A percentile compares a stretch with the other conserved stretches of the same genome.
Conservation (phyloP, 495 filamentous ascomycete genomes). For the Astrothelium macrocarpum region DNA sequence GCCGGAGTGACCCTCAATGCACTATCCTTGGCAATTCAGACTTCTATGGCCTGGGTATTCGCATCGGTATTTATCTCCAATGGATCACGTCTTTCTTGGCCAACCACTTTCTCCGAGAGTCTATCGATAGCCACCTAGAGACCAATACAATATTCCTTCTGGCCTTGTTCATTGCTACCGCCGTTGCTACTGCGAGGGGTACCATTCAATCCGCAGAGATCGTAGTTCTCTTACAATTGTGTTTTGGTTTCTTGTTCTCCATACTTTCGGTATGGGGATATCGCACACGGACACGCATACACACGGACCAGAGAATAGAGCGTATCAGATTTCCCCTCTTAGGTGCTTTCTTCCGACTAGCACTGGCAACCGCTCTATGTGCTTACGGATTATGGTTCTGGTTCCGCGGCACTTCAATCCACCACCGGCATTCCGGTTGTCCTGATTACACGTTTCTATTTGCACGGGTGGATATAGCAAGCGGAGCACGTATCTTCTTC, state of each 20-base stretch:
- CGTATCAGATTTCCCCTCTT: slow-evolving; percentile 2
- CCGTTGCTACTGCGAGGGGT: not conserved
- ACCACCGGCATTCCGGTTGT: not conserved
- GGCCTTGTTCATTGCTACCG: slow-evolving; percentile 13
- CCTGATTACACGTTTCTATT: not conserved
- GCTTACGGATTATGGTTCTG: slow-evolving; percentile 37
- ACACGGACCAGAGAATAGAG: not conserved
- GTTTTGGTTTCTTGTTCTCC: slow-evolving; percentile 3
- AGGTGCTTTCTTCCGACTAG: slow-evolving; percentile 7
- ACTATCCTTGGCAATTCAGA: slow-evolving; percentile 19
- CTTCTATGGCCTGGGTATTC: slow-evolving; percentile 31
- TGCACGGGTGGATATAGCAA: not conserved
- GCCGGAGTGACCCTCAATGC: slow-evolving; percentile 2
- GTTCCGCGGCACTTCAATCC: slow-evolving; percentile 16
- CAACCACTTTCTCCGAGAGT: not conserved
- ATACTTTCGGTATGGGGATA: slow-evolving; percentile 1
- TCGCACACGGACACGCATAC: not conserved
- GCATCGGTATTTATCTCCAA: slow-evolving; percentile 31
- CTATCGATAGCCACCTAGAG: not conserved
- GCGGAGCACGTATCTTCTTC: not conserved
- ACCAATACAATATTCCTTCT: slow-evolving; percentile 4
- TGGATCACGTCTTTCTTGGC: slow-evolving; percentile 19
- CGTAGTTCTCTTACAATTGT: not conserved
- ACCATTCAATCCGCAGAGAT: not conserved
- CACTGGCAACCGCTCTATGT: slow-evolving; percentile 24